Percentiles rank a stretch among this genome's conserved stretches.
phyloP scores from a whole-genome alignment of 192 early-diverging fungal species.

The Backusella tarrabulga region DNA sequence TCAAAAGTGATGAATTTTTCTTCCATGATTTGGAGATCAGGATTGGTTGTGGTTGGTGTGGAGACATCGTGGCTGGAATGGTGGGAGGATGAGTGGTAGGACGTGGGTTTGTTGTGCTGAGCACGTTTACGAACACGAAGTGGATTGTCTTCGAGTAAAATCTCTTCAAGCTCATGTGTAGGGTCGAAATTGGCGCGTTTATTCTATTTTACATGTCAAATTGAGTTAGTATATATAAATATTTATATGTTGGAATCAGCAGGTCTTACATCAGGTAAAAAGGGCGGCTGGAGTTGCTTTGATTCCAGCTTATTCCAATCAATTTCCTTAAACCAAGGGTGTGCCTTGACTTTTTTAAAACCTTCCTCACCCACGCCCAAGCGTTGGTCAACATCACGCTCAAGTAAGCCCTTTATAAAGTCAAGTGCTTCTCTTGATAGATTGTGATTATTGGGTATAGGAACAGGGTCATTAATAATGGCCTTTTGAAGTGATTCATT shows the following conservation, averaged over 20 bases:
- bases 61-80: conserved; percentile 9
- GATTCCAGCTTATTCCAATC: conserved; percentile 78
- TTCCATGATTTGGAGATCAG: conserved; percentile 74
- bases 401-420: conserved; percentile 38
- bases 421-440: conserved; percentile 51
- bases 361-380: conserved; percentile 24
- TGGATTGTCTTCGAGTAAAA: conserved; percentile 95
- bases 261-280: conserved; percentile 30
- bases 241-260: neutral
- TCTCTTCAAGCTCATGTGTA: conserved; percentile 93
- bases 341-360: conserved; percentile 11
- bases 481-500: conserved; percentile 71
- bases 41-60: conserved; percentile 34
- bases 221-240: neutral
- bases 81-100: conserved; percentile 11
- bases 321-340: conserved; percentile 46
- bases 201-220: conserved; percentile 39
- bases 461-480: conserved; percentile 66
- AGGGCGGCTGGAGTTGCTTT: conserved; percentile 62
- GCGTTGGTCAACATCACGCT: conserved; percentile 16
- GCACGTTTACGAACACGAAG: conserved; percentile 75
- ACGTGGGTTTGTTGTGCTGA: conserved; percentile 25
- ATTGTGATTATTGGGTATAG: conserved; percentile 56
- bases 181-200: conserved; percentile 95
- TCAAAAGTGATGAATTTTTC: conserved; percentile 75